phyloP scores from a whole-genome alignment of 1,284 basidiomycete genomes.

The Boletus semigastroideus region DNA sequence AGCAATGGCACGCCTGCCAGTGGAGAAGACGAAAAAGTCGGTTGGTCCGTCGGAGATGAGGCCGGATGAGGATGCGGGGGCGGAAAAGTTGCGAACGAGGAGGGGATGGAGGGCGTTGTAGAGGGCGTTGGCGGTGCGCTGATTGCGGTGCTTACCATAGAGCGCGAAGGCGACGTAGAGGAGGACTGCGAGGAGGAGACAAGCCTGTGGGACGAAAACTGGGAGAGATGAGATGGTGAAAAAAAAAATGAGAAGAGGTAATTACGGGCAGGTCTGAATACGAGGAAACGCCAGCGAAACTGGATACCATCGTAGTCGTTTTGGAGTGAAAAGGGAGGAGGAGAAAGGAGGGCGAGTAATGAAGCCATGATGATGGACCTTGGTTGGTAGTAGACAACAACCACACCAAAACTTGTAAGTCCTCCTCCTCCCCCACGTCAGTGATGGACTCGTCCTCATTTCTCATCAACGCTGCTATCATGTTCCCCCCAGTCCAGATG shows the following conservation, averaged over 20 bases:
- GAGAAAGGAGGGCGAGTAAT: slow-evolving; percentile 42
- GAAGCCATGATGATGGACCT: slow-evolving; percentile 19
- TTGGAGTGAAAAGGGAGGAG: slow-evolving; percentile 43
- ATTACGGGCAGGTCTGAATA: slow-evolving; percentile 77
- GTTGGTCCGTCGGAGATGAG: slow-evolving; percentile 66
- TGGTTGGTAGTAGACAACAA: slow-evolving; percentile 6
- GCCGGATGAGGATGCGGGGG: slow-evolving; percentile 50
- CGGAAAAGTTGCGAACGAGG: slow-evolving; percentile 68
- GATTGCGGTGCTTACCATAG: slow-evolving; percentile 56
- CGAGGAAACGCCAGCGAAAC: slow-evolving; percentile 70
- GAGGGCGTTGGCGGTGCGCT: slow-evolving; percentile 58
- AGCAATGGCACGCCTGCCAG: slow-evolving; percentile 74
- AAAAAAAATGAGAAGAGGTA: background rate
- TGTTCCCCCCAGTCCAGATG: slow-evolving; percentile 27
- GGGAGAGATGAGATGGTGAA: background rate
- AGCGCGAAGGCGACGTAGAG: slow-evolving; percentile 55
- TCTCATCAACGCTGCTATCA: slow-evolving; percentile 14
- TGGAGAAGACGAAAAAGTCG: slow-evolving; percentile 83
- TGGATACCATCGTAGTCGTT: slow-evolving; percentile 64
- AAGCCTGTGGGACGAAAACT: slow-evolving; percentile 69
- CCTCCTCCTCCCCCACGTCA: background rate
- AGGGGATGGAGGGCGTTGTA: slow-evolving; percentile 54
- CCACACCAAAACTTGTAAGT: slow-evolving; percentile 16
- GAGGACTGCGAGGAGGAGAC: slow-evolving; percentile 52
- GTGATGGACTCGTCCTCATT: slow-evolving; percentile 30